Percentiles rank a stretch among this genome's conserved stretches.
phyloP scores from a whole-genome alignment of 345 rosid genomes.

The Populus nigra region DNA sequence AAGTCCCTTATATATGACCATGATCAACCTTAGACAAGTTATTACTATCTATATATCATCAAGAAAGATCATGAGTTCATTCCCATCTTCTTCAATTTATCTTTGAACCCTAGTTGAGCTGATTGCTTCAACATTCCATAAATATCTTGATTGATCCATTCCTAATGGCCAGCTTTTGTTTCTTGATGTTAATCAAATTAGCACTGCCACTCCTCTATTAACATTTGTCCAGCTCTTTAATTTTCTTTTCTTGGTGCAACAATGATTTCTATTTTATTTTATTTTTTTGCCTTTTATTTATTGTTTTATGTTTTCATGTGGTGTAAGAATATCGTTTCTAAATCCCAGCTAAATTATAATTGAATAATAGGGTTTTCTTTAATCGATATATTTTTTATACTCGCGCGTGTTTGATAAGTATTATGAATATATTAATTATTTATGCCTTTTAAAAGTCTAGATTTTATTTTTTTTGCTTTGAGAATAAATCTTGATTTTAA shows the following conservation, averaged over 20 bases:
- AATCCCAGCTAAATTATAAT: neutral
- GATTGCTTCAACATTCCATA: neutral
- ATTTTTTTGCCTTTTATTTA: neutral
- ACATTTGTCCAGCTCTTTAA: neutral
- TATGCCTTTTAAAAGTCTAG: neutral
- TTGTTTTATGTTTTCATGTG: neutral
- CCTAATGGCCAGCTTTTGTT: neutral
- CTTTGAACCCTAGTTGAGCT: slow-evolving; percentile 1
- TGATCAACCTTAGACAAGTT: neutral
- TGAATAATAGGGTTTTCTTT: neutral
- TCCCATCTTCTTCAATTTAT: slow-evolving; percentile 2
- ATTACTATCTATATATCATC: neutral
- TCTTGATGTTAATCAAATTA: neutral
- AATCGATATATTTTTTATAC: no score
- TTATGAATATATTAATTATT: neutral
- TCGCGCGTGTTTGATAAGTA: neutral
- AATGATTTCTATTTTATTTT: neutral
- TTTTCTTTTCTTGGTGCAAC: neutral
- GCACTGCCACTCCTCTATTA: neutral
- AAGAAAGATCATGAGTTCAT: neutral
- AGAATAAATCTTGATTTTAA: neutral
- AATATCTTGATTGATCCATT: neutral
- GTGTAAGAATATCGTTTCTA: neutral
- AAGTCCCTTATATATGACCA: neutral
- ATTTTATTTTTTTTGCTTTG: neutral